Evolutionary conservation across 1,284 basidiomycete species (phyloP).

Genomic region (Sporisorium scitamineum): DNA sequence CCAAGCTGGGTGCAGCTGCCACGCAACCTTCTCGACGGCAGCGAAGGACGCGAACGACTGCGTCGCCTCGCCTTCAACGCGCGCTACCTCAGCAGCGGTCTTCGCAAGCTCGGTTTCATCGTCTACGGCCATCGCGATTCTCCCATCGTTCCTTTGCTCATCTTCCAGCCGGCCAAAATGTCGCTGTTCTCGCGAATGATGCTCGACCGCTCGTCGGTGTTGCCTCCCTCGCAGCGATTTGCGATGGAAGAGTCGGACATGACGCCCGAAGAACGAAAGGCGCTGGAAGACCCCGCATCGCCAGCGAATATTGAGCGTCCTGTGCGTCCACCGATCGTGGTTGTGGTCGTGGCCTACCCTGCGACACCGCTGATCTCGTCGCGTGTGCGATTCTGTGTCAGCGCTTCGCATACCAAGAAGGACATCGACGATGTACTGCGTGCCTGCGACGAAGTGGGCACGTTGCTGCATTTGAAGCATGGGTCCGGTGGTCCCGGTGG

Average conservation of each 20-base stretch:
- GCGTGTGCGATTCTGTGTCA: constrained; percentile 93
- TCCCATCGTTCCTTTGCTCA: constrained; percentile 90
- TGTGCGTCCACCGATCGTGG: constrained; percentile 62
- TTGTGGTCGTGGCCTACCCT: constrained; percentile 72
- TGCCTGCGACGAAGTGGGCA: constrained; percentile 93
- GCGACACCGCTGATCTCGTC: constrained; percentile 91
- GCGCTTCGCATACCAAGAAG: constrained; percentile 94
- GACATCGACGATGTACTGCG: constrained; percentile 88
- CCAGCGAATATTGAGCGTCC: constrained; percentile 39
- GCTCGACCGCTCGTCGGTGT: constrained; percentile 57
- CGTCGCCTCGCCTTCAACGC: constrained; percentile 94
- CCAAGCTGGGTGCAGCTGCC: constrained; percentile 64
- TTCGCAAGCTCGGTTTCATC: constrained; percentile 95
- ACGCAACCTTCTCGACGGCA: constrained; percentile 55
- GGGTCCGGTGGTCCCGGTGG: constrained; percentile 79
- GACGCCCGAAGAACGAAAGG: constrained; percentile 42
- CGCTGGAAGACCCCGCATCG: constrained; percentile 50
- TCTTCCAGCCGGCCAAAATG: constrained; percentile 83
- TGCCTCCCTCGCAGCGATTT: constrained; percentile 63
- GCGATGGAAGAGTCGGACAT: constrained; percentile 45
- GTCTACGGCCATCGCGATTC: constrained; percentile 91
- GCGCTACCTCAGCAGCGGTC: constrained; percentile 86
- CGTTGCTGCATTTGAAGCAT: constrained; percentile 79
- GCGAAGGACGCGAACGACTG: constrained; percentile 83
- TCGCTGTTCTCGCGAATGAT: constrained; percentile 66